Evolutionary conservation across 1,139 yeast genomes (phyloP), one percentile per base, ranked within the genome.

Genomic region (Saccharomycopsis hybrid): DNA sequence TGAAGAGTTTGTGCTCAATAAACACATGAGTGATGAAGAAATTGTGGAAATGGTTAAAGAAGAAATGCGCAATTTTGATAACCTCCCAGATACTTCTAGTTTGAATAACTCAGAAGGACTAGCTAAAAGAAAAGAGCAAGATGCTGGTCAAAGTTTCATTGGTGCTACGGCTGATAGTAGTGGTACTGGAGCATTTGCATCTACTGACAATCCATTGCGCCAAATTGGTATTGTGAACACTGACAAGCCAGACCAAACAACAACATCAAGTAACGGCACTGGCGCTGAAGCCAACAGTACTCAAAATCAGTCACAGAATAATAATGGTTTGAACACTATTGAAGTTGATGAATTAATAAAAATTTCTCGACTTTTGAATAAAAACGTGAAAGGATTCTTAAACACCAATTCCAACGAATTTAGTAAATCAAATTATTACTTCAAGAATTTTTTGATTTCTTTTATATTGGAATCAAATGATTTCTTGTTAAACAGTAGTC

Each of bases 1-100:
- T 1, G 67, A 66, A 49, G 72, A 68, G 47, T 55, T 51, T 4
- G 60, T 67, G 4, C 36, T 46, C 7, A 65, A 66, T 48, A 56
- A 50, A n/a, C 61, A 58, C 38, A 48, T 62, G 24, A 51, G 59
- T 1, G 68, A 66, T 41, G 55, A 55, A 7, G 69, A 66, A 32
- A 64, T 67, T 32, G 60, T 66, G 3, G 51, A 54, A 1, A 41
- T 61, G 1, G 63, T 64, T 4, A 62, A 58, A 54, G 46, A 57
- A n/a, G 65, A 62, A 46, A 41, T 51, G 28, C 31, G 32, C 29
- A 39, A n/a, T 13, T 45, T 39, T 39, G 37, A 45, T 9, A 33
- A 18, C 30, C 29, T 39, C 18, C 51, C 44, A 25, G 39, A 36
- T 36, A 13, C 24, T n/a, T 18, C 18, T 18, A 18, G 18, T 18